Evolutionary conservation across 192 early-diverging fungal species (phyloP).

Genomic region (Linnemannia schmuckeri): DNA sequence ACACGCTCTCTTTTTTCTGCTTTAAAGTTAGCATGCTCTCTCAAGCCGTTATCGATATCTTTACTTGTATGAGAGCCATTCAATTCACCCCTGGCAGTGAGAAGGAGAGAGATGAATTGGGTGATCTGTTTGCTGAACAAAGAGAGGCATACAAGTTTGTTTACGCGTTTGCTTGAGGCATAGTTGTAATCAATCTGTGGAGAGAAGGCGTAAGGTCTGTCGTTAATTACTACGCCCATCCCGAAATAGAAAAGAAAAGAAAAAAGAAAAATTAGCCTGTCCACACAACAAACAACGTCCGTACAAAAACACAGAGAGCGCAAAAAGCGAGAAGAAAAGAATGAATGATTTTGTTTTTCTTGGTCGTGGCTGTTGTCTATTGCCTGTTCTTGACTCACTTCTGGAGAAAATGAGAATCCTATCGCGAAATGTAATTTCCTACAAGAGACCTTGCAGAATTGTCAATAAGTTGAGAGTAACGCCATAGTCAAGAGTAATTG

Average conservation of each 20-base stretch:
- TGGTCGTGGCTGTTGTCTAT: not conserved
- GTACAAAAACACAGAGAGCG: not conserved
- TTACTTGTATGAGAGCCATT: not conserved
- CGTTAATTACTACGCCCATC: not conserved
- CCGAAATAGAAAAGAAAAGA: constrained; percentile 1
- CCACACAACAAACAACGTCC: not conserved
- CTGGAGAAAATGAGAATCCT: not conserved
- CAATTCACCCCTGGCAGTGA: not conserved
- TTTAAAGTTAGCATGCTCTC: not conserved
- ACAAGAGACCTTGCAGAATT: not conserved
- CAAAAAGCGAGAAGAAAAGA: not conserved
- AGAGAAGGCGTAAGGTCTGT: not conserved
- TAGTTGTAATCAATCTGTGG: not conserved
- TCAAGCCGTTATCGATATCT: not conserved
- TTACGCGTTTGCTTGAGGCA: not conserved
- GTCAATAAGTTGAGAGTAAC: not conserved
- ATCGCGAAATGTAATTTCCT: not conserved
- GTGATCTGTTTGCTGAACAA: not conserved
- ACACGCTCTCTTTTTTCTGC: not conserved
- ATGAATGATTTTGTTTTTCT: not conserved
- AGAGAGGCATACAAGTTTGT: not conserved
- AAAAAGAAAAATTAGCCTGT: not conserved
- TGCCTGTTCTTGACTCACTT: not conserved
- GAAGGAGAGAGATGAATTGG: not conserved
- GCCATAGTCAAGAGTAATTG: not conserved